A percentile compares a stretch with the other conserved stretches of the same genome.
These are phyloP conservation scores for Paecilomyces variotii DNA, from an alignment of 2,329 filamentous ascomycete genomes.

Conservation along the genomic window DNA sequence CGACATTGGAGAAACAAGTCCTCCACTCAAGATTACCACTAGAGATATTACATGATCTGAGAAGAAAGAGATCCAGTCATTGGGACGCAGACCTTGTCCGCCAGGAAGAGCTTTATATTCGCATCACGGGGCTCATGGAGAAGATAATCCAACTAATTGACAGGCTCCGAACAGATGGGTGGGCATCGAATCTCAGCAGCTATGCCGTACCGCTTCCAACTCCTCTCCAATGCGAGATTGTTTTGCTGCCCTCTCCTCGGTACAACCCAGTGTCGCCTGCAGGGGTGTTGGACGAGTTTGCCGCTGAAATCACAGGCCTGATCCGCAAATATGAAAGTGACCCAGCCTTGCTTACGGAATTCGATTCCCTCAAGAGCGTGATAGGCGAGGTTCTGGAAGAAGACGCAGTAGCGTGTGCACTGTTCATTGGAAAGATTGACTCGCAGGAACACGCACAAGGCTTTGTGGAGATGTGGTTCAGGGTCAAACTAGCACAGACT, in stretches of 20 bases:
- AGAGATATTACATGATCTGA: neutral
- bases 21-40: neutral
- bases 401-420: neutral
- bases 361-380: neutral
- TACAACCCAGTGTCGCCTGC: neutral
- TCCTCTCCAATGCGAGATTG: neutral
- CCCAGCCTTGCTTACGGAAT: neutral
- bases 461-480: neutral
- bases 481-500: slow-evolving; percentile 1
- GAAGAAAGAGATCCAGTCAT: neutral
- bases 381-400: neutral
- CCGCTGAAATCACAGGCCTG: neutral
- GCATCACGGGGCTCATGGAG: neutral
- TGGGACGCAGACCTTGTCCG: neutral
- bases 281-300: neutral
- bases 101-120: no score
- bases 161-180: neutral
- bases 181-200: neutral
- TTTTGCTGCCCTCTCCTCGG: neutral
- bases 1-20: neutral
- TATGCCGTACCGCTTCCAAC: neutral
- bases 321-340: neutral
- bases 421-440: neutral
- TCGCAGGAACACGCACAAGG: neutral
- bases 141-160: slow-evolving; percentile 10